Conservation (phyloP, 1,284 basidiomycete species). For the Fomitopsis schrenkii region DNA sequence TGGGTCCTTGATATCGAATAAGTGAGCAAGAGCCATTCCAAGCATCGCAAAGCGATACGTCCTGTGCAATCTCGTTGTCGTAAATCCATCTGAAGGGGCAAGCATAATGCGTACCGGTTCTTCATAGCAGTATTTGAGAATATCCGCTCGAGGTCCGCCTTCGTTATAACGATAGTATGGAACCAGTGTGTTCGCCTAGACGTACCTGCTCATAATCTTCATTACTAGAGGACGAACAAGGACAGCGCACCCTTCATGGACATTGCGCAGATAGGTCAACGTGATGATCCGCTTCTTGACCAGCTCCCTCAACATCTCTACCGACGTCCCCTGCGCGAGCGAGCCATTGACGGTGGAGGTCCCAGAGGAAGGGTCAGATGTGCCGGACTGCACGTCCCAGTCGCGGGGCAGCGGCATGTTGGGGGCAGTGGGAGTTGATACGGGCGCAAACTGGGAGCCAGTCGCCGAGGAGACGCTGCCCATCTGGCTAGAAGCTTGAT, state of each 20-base stretch:
- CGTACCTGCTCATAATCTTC: slow-evolving; percentile 5
- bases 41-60: slow-evolving; percentile 77
- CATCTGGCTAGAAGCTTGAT: slow-evolving; percentile 13
- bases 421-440: slow-evolving; percentile 32
- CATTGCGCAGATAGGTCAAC: slow-evolving; percentile 77
- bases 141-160: slow-evolving; percentile 64
- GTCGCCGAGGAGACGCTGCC: slow-evolving; percentile 18
- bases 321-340: slow-evolving; percentile 57
- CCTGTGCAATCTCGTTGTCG: slow-evolving; percentile 33
- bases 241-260: slow-evolving; percentile 71
- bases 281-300: slow-evolving; percentile 82
- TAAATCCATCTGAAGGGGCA: slow-evolving; percentile 7
- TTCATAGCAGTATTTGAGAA: slow-evolving; percentile 75
- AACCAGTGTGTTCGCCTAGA: slow-evolving; percentile 80
- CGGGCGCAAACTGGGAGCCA: slow-evolving; percentile 19
- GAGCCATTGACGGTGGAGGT: slow-evolving; percentile 28
- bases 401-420: slow-evolving; percentile 50
- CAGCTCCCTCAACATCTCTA: slow-evolving; percentile 72
- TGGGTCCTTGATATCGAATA: slow-evolving; percentile 76
- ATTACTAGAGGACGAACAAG: background rate
- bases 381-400: slow-evolving; percentile 57
- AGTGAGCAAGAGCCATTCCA: slow-evolving; percentile 77
- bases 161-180: slow-evolving; percentile 78
- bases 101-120: slow-evolving; percentile 53
- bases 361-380: slow-evolving; percentile 25